Evolutionary conservation across 2,329 filamentous ascomycete genomes (phyloP).

Genomic region (Penicillium fuscoglaucum): DNA sequence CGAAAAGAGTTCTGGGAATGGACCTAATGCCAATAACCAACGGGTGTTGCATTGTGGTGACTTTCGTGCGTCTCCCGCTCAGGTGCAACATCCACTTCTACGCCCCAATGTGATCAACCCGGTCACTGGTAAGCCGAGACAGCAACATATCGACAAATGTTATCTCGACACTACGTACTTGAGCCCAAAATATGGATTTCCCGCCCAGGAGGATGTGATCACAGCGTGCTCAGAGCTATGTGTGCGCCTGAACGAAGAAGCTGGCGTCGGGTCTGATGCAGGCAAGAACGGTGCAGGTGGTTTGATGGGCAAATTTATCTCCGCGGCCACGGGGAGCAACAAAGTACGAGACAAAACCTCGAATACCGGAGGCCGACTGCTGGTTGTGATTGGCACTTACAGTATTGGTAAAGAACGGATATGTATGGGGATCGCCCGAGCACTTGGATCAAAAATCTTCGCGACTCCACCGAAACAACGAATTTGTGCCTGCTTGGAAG

Average conservation of each 20-base stretch:
- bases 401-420: constrained; percentile 97
- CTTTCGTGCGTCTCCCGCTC: constrained; percentile 84
- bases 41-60: constrained; percentile 93
- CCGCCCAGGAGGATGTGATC: constrained; percentile 83
- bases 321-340: constrained; percentile 42
- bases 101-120: constrained; percentile 71
- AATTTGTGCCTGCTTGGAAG: constrained; percentile 81
- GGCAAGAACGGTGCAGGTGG: constrained; percentile 57
- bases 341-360: constrained; percentile 31
- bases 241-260: constrained; percentile 69
- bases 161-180: constrained; percentile 98
- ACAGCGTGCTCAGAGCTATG: constrained; percentile 85
- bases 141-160: constrained; percentile 91
- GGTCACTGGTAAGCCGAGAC: constrained; percentile 67
- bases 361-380: constrained; percentile 62
- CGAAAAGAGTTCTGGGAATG: constrained; percentile 69
- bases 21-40: constrained; percentile 62
- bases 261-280: constrained; percentile 56
- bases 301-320: constrained; percentile 65
- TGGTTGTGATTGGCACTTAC: constrained; percentile 95
- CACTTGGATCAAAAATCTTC: constrained; percentile 84
- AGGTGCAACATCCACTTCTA: constrained; percentile 78
- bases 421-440: constrained; percentile 86
- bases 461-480: constrained; percentile 79
- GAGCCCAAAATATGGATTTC: constrained; percentile 93